Evolutionary conservation across 2,329 filamentous ascomycete species (phyloP).

Genomic region (Colletotrichum orchidophilum): DNA sequence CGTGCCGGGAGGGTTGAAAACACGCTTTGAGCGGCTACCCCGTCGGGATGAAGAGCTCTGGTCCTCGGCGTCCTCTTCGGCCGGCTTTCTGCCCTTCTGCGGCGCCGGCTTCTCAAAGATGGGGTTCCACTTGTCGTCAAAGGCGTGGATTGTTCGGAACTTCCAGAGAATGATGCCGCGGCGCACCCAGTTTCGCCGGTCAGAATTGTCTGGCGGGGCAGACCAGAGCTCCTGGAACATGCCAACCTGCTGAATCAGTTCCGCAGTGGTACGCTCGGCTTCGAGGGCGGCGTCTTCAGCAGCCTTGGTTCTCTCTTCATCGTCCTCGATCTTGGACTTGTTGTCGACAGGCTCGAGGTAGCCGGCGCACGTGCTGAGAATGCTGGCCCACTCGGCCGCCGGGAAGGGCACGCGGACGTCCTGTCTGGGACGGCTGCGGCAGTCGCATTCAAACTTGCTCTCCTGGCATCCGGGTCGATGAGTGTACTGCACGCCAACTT

Average conservation of each 20-base stretch:
- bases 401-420: slow-evolving; percentile 67
- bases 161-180: slow-evolving; percentile 71
- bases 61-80: slow-evolving; percentile 40
- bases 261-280: slow-evolving; percentile 44
- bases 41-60: slow-evolving; percentile 34
- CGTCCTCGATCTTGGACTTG: slow-evolving; percentile 37
- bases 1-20: slow-evolving; percentile 62
- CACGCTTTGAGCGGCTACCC: slow-evolving; percentile 34
- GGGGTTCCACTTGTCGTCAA: slow-evolving; percentile 57
- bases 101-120: slow-evolving; percentile 44
- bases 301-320: slow-evolving; percentile 37
- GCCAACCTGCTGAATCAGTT: slow-evolving; percentile 68
- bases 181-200: slow-evolving; percentile 58
- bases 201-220: slow-evolving; percentile 51
- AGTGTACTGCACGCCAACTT: slow-evolving; percentile 57
- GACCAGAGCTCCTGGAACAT: slow-evolving; percentile 76
- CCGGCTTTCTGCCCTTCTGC: slow-evolving; percentile 30
- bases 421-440: slow-evolving; percentile 55
- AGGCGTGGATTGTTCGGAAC: slow-evolving; percentile 61
- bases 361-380: slow-evolving; percentile 64
- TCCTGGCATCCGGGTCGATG: slow-evolving; percentile 64
- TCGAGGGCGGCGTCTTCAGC: slow-evolving; percentile 33
- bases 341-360: slow-evolving; percentile 48
- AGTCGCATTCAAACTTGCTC: slow-evolving; percentile 59
- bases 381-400: slow-evolving; percentile 66